phyloP scores from a whole-genome alignment of 768 basidiomycete species.

The Amanita jacksonii region DNA sequence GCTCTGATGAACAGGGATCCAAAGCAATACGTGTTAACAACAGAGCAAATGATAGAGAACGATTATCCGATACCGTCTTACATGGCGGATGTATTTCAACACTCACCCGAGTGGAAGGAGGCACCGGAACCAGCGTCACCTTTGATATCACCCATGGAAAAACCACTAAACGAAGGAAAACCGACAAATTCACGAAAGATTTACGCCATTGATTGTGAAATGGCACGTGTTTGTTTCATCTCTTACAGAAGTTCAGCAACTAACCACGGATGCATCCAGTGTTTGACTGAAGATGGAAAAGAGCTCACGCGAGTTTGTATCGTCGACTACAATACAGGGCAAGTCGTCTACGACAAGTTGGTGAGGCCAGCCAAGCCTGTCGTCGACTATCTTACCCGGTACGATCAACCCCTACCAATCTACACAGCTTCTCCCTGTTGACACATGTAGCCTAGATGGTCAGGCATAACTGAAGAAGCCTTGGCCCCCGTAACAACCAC shows the following conservation, averaged over 20 bases:
- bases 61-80: slow-evolving; percentile 88
- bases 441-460: slow-evolving; percentile 48
- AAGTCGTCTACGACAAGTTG: slow-evolving; percentile 78
- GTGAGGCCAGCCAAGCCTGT: slow-evolving; percentile 85
- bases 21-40: slow-evolving; percentile 59
- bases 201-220: slow-evolving; percentile 92
- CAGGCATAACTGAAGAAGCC: slow-evolving; percentile 78
- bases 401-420: slow-evolving; percentile 13
- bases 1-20: slow-evolving; percentile 54
- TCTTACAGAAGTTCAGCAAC: neutral
- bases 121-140: slow-evolving; percentile 36
- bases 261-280: slow-evolving; percentile 34
- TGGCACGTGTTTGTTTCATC: slow-evolving; percentile 53
- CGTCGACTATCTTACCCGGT: slow-evolving; percentile 89
- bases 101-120: slow-evolving; percentile 71
- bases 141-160: too few relatives aligned
- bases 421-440: neutral
- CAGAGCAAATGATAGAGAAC: slow-evolving; percentile 89
- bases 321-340: slow-evolving; percentile 64
- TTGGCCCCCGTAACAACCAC: slow-evolving; percentile 68
- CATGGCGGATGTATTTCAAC: slow-evolving; percentile 60
- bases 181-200: slow-evolving; percentile 36
- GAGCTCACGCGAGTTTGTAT: slow-evolving; percentile 81
- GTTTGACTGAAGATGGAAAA: slow-evolving; percentile 82
- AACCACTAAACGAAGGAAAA: slow-evolving; percentile 18